These are phyloP conservation scores for Clavispora asparagi DNA, from an alignment of 805 yeast species.

Conservation along the genomic window DNA sequence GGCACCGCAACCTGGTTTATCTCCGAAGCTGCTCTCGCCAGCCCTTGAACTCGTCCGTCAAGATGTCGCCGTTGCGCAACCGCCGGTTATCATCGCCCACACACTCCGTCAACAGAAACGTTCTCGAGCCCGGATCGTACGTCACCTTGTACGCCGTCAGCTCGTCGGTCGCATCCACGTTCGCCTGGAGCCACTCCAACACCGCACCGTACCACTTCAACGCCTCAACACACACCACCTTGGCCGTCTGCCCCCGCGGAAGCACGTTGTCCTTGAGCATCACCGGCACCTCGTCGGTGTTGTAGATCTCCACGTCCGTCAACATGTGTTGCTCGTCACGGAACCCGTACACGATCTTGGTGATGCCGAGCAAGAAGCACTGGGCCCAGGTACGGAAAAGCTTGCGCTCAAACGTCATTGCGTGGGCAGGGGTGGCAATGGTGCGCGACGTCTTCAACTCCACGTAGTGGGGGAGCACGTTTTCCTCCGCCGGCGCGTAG, in stretches of 20 bases:
- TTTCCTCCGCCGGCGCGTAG: slow-evolving; percentile 49
- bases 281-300: slow-evolving; percentile 75
- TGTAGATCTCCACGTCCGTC: slow-evolving; percentile 65
- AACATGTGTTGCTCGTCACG: slow-evolving; percentile 69
- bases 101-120: slow-evolving; percentile 49
- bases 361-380: slow-evolving; percentile 81
- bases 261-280: slow-evolving; percentile 50
- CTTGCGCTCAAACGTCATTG: slow-evolving; percentile 67
- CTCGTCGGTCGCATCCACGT: slow-evolving; percentile 46
- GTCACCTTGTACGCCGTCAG: slow-evolving; percentile 47
- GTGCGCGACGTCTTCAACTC: slow-evolving; percentile 74
- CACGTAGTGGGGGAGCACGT: slow-evolving; percentile 63
- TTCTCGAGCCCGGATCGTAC: slow-evolving; percentile 52
- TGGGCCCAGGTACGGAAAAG: slow-evolving; percentile 88
- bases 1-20: background rate
- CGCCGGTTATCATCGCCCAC: slow-evolving; percentile 22
- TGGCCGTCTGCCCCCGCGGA: slow-evolving; percentile 27
- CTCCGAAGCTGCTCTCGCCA: slow-evolving; percentile 19
- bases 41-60: slow-evolving; percentile 27
- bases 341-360: slow-evolving; percentile 79
- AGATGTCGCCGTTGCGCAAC: slow-evolving; percentile 17
- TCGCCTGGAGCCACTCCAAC: slow-evolving; percentile 66
- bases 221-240: slow-evolving; percentile 70
- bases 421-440: slow-evolving; percentile 52
- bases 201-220: slow-evolving; percentile 84